Conservation (phyloP, 2,329 filamentous ascomycete genomes). For the Macrophomina pseudophaseolina region DNA sequence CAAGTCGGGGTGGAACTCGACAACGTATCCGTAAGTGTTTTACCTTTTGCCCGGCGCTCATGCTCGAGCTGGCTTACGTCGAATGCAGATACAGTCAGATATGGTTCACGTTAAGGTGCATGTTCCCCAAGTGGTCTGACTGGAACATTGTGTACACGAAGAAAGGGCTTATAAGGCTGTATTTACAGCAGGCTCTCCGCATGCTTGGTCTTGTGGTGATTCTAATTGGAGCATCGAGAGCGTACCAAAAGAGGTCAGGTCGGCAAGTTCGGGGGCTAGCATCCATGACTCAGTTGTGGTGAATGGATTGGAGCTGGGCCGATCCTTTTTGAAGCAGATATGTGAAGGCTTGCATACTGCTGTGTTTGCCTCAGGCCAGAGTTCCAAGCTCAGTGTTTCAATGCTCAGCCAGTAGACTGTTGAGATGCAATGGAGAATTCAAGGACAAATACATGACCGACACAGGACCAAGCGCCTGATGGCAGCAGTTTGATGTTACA, state of each 20-base stretch:
- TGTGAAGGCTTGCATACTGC: too few species aligned
- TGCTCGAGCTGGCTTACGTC: slow-evolving; percentile 27
- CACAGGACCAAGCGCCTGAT: too few species aligned
- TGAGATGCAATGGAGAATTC: too few species aligned
- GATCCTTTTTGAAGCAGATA: too few species aligned
- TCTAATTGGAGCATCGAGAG: slow-evolving; percentile 1
- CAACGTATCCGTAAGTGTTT: slow-evolving; percentile 39
- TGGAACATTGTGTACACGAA: slow-evolving; percentile 59
- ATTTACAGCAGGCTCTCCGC: slow-evolving; percentile 8
- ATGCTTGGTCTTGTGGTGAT: not conserved
- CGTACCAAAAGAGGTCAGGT: not conserved
- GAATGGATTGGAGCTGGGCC: too few species aligned
- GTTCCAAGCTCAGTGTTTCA: too few species aligned
- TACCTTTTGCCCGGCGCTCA: not conserved
- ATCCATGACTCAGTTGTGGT: too few species aligned
- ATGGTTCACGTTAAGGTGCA: slow-evolving; percentile 56
- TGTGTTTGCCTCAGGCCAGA: too few species aligned
- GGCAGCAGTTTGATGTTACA: too few species aligned
- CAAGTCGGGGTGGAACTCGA: slow-evolving; percentile 55
- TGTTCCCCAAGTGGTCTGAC: slow-evolving; percentile 60
- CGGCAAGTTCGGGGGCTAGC: not conserved
- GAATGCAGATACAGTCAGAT: slow-evolving; percentile 54
- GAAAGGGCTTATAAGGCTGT: slow-evolving; percentile 49
- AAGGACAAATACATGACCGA: too few species aligned
- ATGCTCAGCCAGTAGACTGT: too few species aligned